Percentiles rank a stretch among this genome's conserved stretches.
Conservation (phyloP, 2,329 filamentous ascomycete species). For the Ophiosphaerella herpotricha region DNA sequence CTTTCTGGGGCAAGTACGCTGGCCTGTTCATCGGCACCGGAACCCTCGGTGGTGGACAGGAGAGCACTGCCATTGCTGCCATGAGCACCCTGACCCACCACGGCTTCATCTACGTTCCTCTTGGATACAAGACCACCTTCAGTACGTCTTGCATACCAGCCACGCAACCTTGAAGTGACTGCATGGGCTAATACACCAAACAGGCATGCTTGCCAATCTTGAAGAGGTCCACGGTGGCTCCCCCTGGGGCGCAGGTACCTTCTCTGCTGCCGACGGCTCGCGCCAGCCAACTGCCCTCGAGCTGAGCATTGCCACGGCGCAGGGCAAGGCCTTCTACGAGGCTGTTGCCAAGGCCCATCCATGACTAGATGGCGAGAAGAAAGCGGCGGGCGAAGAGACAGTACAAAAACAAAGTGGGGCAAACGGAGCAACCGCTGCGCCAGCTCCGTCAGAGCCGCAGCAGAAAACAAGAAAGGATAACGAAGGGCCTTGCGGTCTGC, state of each 20-base stretch:
- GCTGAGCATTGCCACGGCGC: conserved; percentile 75
- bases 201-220: conserved; percentile 67
- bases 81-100: conserved; percentile 91
- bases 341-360: conserved; percentile 71
- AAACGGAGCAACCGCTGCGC: conserved; percentile 18
- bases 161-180: too few species aligned
- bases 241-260: conserved; percentile 94
- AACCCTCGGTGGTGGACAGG: conserved; percentile 84
- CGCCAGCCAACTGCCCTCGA: conserved; percentile 78
- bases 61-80: conserved; percentile 78
- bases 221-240: conserved; percentile 82
- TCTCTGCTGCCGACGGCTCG: conserved; percentile 77
- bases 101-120: conserved; percentile 93
- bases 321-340: conserved; percentile 86
- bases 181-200: neutral
- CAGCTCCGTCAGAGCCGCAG: conserved; percentile 26
- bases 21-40: conserved; percentile 91
- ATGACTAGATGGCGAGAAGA: conserved; percentile 68
- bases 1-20: conserved; percentile 84
- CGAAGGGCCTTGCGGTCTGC: conserved; percentile 77
- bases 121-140: conserved; percentile 87
- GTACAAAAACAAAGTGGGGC: neutral
- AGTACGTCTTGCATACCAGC: conserved; percentile 16
- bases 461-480: conserved; percentile 51
- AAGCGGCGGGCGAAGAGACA: conserved; percentile 7